phyloP scores from a whole-genome alignment of 1,284 basidiomycete genomes.

The Microbotryum silenes-acaulis region DNA sequence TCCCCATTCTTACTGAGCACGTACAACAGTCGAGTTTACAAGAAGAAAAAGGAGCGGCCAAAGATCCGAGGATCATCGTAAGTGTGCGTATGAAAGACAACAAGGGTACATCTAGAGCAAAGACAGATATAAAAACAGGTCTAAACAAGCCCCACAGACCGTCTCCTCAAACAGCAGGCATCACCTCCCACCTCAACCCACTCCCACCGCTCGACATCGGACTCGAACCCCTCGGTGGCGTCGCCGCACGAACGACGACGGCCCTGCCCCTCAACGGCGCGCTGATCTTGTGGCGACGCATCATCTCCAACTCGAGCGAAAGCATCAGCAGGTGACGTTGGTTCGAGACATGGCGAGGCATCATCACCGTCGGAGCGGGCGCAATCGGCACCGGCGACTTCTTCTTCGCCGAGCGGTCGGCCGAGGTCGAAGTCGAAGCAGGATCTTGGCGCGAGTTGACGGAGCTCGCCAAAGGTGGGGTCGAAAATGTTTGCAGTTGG shows the following conservation, averaged over 20 bases:
- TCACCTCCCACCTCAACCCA: constrained; percentile 6
- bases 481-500: too few species aligned
- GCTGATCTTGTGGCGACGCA: constrained; percentile 30
- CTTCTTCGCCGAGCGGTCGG: too few species aligned
- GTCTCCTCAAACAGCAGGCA: background rate
- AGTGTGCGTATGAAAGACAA: background rate
- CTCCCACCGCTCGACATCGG: constrained; percentile 1
- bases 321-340: constrained; percentile 32
- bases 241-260: constrained; percentile 17
- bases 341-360: constrained; percentile 30
- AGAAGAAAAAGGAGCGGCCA: background rate
- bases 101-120: background rate
- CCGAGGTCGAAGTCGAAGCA: too few species aligned
- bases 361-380: background rate
- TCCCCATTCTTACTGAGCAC: too few species aligned
- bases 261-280: constrained; percentile 23
- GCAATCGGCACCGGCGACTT: background rate
- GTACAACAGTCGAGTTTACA: background rate
- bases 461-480: too few species aligned
- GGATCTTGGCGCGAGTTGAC: too few species aligned
- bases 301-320: constrained; percentile 32
- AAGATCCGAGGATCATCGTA: constrained; percentile 6
- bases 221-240: background rate
- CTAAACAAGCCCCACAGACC: background rate
- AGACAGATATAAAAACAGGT: background rate